Percentiles rank a stretch among this genome's conserved stretches.
Conservation (phyloP, 1,139 yeast genomes). For the Pichia sp. region DNA sequence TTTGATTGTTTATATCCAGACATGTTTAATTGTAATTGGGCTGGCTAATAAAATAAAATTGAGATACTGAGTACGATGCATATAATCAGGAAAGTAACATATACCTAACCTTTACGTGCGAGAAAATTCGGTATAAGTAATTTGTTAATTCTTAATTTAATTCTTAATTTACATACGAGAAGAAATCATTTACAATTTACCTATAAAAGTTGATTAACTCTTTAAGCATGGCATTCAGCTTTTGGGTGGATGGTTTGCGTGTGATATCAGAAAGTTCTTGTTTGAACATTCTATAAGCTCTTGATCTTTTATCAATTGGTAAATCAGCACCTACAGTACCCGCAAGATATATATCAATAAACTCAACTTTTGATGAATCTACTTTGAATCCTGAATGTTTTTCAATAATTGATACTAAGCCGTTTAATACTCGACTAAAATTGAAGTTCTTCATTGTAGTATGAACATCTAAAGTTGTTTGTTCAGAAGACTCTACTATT, state of each 20-base stretch:
- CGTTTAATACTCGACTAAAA: background rate
- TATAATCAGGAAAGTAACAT: too few relatives aligned
- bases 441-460: too few relatives aligned
- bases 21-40: background rate
- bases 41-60: too few relatives aligned
- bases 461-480: background rate
- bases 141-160: too few relatives aligned
- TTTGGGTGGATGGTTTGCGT: background rate
- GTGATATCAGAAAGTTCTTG: background rate
- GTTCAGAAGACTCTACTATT: background rate
- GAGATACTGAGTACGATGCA: too few relatives aligned
- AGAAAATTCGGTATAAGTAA: too few relatives aligned
- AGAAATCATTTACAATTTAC: background rate
- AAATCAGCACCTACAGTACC: too few relatives aligned
- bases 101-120: background rate
- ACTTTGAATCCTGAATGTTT: background rate
- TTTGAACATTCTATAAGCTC: background rate
- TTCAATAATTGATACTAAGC: background rate
- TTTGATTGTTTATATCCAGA: background rate
- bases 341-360: too few relatives aligned
- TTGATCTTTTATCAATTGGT: background rate
- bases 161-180: too few relatives aligned
- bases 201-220: background rate
- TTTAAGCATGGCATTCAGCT: background rate
- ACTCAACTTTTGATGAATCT: background rate